These are phyloP conservation scores for Fusarium torulosum DNA, from an alignment of 2,329 filamentous ascomycete genomes.

Conservation along the genomic window DNA sequence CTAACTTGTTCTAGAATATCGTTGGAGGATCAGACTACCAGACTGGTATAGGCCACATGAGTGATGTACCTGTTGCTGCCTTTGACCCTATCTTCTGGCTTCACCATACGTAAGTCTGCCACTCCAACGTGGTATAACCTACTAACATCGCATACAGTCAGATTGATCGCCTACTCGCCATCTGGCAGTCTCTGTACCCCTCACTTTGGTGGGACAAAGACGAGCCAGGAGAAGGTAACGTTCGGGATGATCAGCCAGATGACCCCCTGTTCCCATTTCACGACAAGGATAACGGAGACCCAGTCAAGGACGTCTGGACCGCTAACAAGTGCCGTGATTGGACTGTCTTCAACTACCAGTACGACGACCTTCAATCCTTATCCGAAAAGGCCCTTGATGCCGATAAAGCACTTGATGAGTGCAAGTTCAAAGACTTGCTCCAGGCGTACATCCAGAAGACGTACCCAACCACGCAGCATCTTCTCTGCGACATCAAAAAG, in stretches of 20 bases:
- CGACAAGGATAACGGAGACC: neutral
- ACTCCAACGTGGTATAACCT: accelerated
- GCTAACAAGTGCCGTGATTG: neutral
- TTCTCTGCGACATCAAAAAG: neutral
- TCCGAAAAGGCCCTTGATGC: neutral
- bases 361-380: neutral
- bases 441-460: neutral
- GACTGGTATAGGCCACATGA: neutral
- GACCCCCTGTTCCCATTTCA: neutral
- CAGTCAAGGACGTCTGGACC: neutral
- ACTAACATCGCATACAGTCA: neutral
- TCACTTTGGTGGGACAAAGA: neutral
- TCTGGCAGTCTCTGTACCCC: neutral
- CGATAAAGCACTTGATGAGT: neutral
- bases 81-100: conserved; percentile 18
- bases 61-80: conserved; percentile 1
- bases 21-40: neutral
- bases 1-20: neutral
- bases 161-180: neutral
- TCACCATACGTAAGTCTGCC: neutral
- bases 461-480: neutral
- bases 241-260: neutral
- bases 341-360: neutral
- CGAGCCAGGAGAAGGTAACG: neutral
- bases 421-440: neutral